phyloP scores from a whole-genome alignment of 2,329 filamentous ascomycete species.

The Talaromyces verruculosus region DNA sequence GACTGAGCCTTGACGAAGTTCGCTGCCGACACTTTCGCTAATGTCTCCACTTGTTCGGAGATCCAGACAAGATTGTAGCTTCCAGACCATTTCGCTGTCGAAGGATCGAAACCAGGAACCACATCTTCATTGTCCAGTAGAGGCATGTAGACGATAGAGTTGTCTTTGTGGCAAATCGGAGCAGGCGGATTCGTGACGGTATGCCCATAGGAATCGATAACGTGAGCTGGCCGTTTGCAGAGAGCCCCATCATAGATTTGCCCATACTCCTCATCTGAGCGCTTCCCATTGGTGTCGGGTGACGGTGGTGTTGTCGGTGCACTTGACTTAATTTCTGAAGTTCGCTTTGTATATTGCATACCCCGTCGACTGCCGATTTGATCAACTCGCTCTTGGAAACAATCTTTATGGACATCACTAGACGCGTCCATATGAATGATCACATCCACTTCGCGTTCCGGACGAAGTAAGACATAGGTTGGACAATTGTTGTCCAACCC shows the following conservation, averaged over 20 bases:
- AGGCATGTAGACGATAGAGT: slow-evolving; percentile 21
- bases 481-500: slow-evolving; percentile 21
- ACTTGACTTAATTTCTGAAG: background rate
- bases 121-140: slow-evolving; percentile 19
- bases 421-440: slow-evolving; percentile 20
- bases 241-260: slow-evolving; percentile 16
- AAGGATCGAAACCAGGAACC: slow-evolving; percentile 17
- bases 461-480: slow-evolving; percentile 20
- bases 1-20: slow-evolving; percentile 14
- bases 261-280: slow-evolving; percentile 11
- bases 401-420: slow-evolving; percentile 19
- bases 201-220: slow-evolving; percentile 21
- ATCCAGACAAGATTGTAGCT: slow-evolving; percentile 22
- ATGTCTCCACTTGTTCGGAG: slow-evolving; percentile 18
- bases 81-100: slow-evolving; percentile 20
- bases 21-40: slow-evolving; percentile 13
- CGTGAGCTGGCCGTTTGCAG: slow-evolving; percentile 7
- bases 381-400: slow-evolving; percentile 19
- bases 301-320: background rate
- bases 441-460: slow-evolving; percentile 19
- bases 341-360: slow-evolving; percentile 17
- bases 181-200: slow-evolving; percentile 19
- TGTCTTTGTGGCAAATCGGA: slow-evolving; percentile 16
- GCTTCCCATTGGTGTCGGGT: background rate
- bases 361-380: slow-evolving; percentile 21